Conservation (phyloP, 352 stramenopile species). For the Phytophthora europaea region DNA sequence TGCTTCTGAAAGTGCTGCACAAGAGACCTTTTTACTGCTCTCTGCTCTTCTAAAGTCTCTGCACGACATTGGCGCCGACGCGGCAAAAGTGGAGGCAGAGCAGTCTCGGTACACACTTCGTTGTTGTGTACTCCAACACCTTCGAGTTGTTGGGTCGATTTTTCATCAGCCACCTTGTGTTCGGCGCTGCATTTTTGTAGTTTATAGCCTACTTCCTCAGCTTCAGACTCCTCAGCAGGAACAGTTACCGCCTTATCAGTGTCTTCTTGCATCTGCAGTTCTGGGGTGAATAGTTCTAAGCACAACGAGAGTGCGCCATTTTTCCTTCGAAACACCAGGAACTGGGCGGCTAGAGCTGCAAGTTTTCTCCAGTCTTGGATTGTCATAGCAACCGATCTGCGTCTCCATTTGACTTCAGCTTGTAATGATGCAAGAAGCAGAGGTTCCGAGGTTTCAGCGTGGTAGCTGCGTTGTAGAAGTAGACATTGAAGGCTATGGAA, state of each 20-base stretch:
- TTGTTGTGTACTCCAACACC: not conserved
- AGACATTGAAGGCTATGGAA: conserved; percentile 42
- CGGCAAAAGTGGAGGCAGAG: not conserved
- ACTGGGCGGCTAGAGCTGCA: conserved; percentile 24
- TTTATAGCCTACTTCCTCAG: not conserved
- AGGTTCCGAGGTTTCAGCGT: not conserved
- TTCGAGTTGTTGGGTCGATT: not conserved
- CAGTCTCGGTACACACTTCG: not conserved
- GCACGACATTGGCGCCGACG: conserved; percentile 1
- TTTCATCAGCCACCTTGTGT: not conserved
- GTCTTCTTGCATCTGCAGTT: not conserved
- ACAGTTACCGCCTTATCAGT: not conserved
- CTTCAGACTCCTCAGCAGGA: not conserved
- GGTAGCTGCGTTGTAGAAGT: conserved; percentile 6
- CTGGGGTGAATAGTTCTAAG: conserved; percentile 4
- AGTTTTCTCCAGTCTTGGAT: conserved; percentile 43
- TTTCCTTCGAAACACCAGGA: conserved; percentile 48
- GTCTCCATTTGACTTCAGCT: conserved; percentile 16
- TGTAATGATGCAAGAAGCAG: not conserved
- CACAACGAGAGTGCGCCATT: conserved; percentile 41
- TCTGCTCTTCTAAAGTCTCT: conserved; percentile 15
- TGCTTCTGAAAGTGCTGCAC: conserved; percentile 55
- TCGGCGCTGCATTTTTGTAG: not conserved
- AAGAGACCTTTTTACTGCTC: conserved; percentile 14
- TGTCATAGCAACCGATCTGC: not conserved